Evolutionary conservation across 345 rosid genomes (phyloP), one percentile per base, ranked within the genome.

Genomic region (Erysimum cheiranthoides): DNA sequence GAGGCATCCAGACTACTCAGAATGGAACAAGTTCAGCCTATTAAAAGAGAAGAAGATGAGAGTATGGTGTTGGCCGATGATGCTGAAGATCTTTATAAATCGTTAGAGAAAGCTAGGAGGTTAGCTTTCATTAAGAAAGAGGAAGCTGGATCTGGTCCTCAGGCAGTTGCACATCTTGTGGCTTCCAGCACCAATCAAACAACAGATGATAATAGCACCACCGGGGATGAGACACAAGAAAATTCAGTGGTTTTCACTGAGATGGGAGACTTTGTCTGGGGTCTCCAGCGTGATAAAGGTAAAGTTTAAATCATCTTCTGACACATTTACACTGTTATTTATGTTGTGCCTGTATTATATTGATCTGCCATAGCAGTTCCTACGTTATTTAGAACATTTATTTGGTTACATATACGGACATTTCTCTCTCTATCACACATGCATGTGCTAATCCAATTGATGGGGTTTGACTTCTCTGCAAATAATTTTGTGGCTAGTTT

Each of bases 201-300:
- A 34, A 78, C 75, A 34, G 92, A 84, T 43, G 88, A 84, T 65
- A 81, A 88, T 67, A 80, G 76, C 67, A 60, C 75, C 36, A 28
- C 74, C 14, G 76, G 57, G 64, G 90, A 79, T 64, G 97, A 90
- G 73, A 32, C 86, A 43, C 88, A 88, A 80, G 98, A 95, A 82
- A 86, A 86, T 84, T 90, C 82, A 57, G 83, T 92, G 80, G 96
- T 91, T 74, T 86, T 95, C 71, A 90, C 98, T 12, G 97, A 95
- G 86, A 86, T 95, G 90, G 93, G 88, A 57, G 99, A 88, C 78
- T 92, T 95, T 85, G 97, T 93, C 64, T 87, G 89, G 88, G 99
- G 90, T 54, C 93, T 95, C 45, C 89, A 93, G 68, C 87, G 87
- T 62, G 83, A 80, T 73, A 90, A 88, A 86, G 99, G 98, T 92